These are phyloP conservation scores for Mycena amicta DNA, from an alignment of 768 basidiomycete species.

Conservation along the genomic window DNA sequence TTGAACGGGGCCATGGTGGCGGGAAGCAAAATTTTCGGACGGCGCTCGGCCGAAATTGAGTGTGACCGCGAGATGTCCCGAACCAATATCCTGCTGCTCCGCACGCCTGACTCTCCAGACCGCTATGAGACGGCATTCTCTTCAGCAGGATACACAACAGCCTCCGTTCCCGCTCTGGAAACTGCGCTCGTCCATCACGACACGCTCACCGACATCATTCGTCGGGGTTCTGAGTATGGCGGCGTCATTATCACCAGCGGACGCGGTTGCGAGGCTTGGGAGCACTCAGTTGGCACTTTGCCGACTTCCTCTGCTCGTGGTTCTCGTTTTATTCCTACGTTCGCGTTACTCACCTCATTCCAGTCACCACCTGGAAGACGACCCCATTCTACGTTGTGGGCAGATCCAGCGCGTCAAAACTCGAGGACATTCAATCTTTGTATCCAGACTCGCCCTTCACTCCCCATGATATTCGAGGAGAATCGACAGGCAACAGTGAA, in stretches of 20 bases:
- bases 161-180: conserved; percentile 75
- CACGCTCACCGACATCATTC: conserved; percentile 45
- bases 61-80: conserved; percentile 26
- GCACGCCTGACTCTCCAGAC: conserved; percentile 46
- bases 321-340: background rate
- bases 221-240: conserved; percentile 41
- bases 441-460: conserved; percentile 27
- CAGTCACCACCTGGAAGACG: conserved; percentile 1
- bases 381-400: conserved; percentile 84
- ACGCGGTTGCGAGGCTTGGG: conserved; percentile 76
- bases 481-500: conserved; percentile 67
- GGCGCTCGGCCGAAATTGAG: background rate
- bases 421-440: conserved; percentile 38
- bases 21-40: background rate
- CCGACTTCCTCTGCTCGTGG: background rate
- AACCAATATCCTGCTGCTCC: conserved; percentile 47
- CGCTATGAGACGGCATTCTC: conserved; percentile 59
- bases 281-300: conserved; percentile 38
- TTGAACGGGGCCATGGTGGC: conserved; percentile 45
- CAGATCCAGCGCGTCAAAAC: conserved; percentile 54
- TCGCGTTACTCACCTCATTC: no score
- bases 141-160: conserved; percentile 48
- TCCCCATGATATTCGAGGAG: conserved; percentile 40
- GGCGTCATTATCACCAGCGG: conserved; percentile 83
- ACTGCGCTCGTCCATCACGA: conserved; percentile 57